Evolutionary conservation across 345 rosid species (phyloP).

Genomic region (Streptanthus diversifolius): DNA sequence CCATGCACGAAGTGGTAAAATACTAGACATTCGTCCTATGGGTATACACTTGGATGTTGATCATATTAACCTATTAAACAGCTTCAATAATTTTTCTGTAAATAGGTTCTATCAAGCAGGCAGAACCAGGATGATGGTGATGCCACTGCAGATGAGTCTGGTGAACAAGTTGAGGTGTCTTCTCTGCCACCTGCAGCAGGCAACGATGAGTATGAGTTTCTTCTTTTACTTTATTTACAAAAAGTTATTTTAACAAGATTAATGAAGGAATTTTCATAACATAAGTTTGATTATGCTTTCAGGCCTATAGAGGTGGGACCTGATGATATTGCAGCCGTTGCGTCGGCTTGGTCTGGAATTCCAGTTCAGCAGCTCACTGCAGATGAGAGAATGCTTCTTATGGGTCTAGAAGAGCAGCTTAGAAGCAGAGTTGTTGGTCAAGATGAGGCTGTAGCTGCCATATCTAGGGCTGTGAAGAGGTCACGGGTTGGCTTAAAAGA

Average conservation of each 20-base stretch:
- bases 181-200: slow-evolving; percentile 47
- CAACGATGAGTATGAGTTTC: slow-evolving; percentile 56
- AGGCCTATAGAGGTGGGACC: slow-evolving; percentile 77
- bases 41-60: neutral
- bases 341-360: slow-evolving; percentile 95
- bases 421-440: slow-evolving; percentile 83
- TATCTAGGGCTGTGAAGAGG: slow-evolving; percentile 95
- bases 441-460: slow-evolving; percentile 88
- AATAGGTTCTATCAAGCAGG: slow-evolving; percentile 64
- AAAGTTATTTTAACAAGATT: neutral
- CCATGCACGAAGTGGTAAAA: slow-evolving; percentile 95
- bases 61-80: neutral
- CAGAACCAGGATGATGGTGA: slow-evolving; percentile 42
- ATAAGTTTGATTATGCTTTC: slow-evolving; percentile 35
- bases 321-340: slow-evolving; percentile 91
- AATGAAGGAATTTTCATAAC: slow-evolving; percentile 13
- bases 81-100: slow-evolving; percentile 13
- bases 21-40: neutral
- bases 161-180: slow-evolving; percentile 50
- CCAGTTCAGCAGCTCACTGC: slow-evolving; percentile 97
- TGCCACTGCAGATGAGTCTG: slow-evolving; percentile 41
- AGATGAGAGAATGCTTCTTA: slow-evolving; percentile 73
- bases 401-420: slow-evolving; percentile 79
- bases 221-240: neutral
- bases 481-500: slow-evolving; percentile 87